Percentiles rank a stretch among this genome's conserved stretches.
phyloP scores from a whole-genome alignment of 352 stramenopile species.

The Phytophthora meadii region DNA sequence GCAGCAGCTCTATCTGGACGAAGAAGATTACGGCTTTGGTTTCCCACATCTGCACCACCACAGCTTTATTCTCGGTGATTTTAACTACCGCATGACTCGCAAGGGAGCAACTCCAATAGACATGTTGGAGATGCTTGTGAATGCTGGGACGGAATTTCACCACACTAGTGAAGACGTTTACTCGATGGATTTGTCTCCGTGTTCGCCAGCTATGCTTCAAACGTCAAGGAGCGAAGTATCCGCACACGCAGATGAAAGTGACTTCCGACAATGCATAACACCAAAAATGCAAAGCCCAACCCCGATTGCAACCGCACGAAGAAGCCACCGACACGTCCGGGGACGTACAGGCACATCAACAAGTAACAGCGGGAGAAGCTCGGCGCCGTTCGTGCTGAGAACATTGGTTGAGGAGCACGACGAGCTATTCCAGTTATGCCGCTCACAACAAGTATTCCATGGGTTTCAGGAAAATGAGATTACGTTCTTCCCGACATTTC shows the following conservation, averaged over 20 bases:
- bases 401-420: slow-evolving; percentile 73
- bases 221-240: slow-evolving; percentile 38
- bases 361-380: slow-evolving; percentile 36
- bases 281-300: slow-evolving; percentile 47
- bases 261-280: slow-evolving; percentile 60
- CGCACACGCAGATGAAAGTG: slow-evolving; percentile 22
- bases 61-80: slow-evolving; percentile 90
- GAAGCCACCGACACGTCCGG: slow-evolving; percentile 10
- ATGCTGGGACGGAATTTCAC: slow-evolving; percentile 30
- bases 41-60: slow-evolving; percentile 85
- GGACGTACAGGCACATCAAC: slow-evolving; percentile 14
- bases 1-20: slow-evolving; percentile 80
- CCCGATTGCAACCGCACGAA: slow-evolving; percentile 14
- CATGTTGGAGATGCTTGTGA: slow-evolving; percentile 61
- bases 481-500: slow-evolving; percentile 82
- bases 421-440: slow-evolving; percentile 68
- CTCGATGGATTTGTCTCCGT: slow-evolving; percentile 32
- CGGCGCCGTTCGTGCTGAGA: slow-evolving; percentile 32
- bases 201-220: slow-evolving; percentile 37
- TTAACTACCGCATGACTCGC: slow-evolving; percentile 90
- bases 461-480: slow-evolving; percentile 81
- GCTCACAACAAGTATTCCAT: slow-evolving; percentile 78
- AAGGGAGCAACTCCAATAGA: slow-evolving; percentile 51
- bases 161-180: slow-evolving; percentile 18
- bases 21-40: slow-evolving; percentile 88